Evolutionary conservation across 2,329 filamentous ascomycete genomes (phyloP), one percentile per base, ranked within the genome.

Genomic region (Torrubiella hemipterigena): DNA sequence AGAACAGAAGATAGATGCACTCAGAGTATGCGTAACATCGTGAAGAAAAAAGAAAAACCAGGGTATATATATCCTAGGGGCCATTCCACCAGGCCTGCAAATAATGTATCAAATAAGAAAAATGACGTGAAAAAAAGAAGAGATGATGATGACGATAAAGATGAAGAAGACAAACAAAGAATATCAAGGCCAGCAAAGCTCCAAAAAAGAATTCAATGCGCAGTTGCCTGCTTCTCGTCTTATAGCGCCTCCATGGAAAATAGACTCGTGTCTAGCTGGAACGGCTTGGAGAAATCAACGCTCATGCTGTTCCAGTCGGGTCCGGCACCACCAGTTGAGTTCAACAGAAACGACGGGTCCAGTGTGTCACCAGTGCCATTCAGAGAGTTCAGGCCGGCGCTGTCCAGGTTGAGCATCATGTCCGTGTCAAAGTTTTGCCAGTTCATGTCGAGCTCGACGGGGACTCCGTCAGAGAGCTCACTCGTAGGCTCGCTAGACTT

Each of bases 401-500:
- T 56, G 33, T 58, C 56, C 41, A 70, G 44, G 23, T 67, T 55
- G 19, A 63, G 35, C 9, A 65, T 44, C 12, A 60, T 40, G 27
- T 67, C 63, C 3, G 53, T 48, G 27, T 67, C 65, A n/a, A 70
- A 54, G 9, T 59, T 56, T 27, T 58, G 55, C 65, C 67, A 75
- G 28, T 57, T 52, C 17, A 68, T 45, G 19, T 63, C 66, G 30
- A 75, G 64, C 26, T 76, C 71, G 11, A 74, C 54, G 12, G 54
- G 49, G 4, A 63, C 59, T 5, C 58, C 59, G 34, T 77, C 73
- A 3, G 69, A 65, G 13, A 77, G 67, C 41, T 78, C 73, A 44
- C 71, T 77, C 38, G 67, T 76, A 8, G 70, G 68, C 42, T 77
- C 73, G 24, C 73, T 75, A 7, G 58, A 50, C 47, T 76, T 74